Conservation (phyloP, 441 rosid genomes). For the Populus trichocarpa region DNA sequence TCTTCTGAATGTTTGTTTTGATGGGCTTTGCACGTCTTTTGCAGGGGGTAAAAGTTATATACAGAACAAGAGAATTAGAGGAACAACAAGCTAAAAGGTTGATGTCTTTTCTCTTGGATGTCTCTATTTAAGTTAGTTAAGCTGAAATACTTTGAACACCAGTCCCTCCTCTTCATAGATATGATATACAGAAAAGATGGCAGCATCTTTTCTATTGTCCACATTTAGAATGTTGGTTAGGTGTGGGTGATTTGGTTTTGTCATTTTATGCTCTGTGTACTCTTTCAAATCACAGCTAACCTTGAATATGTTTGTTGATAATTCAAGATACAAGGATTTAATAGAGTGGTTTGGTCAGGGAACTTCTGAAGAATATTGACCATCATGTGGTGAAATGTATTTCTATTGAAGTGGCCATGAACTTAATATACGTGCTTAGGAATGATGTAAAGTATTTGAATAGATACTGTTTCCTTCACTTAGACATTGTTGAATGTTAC, state of each 20-base stretch:
- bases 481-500: background rate
- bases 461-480: background rate
- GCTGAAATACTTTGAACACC: background rate
- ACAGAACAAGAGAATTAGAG: conserved; percentile 78
- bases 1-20: background rate
- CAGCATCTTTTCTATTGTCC: background rate
- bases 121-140: background rate
- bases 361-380: background rate
- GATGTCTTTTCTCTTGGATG: conserved; percentile 1
- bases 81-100: conserved; percentile 86
- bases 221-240: background rate
- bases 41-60: conserved; percentile 79
- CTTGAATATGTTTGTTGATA: background rate
- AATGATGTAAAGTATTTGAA: background rate
- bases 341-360: background rate
- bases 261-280: background rate
- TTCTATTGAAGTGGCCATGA: background rate
- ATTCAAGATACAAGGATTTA: background rate
- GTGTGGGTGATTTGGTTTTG: background rate
- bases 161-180: background rate
- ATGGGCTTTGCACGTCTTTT: conserved; percentile 13
- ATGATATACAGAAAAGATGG: background rate
- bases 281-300: background rate
- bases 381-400: background rate
- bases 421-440: background rate